These are phyloP conservation scores for Pueraria montana DNA, from an alignment of 306 rosid genomes.

Conservation along the genomic window DNA sequence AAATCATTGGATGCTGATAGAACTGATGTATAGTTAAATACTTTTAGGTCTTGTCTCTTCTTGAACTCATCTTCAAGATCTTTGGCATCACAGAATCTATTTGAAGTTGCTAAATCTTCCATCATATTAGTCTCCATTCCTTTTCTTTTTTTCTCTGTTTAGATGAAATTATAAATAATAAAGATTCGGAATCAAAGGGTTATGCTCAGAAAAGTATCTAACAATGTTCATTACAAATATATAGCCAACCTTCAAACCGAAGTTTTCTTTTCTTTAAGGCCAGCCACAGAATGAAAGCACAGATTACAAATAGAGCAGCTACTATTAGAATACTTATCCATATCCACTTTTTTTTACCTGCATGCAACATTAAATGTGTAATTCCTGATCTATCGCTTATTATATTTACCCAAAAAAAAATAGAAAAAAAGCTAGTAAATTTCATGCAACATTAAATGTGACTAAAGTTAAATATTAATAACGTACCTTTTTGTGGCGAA, in stretches of 20 bases:
- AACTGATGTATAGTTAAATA: neutral
- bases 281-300: neutral
- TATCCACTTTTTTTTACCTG: neutral
- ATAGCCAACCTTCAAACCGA: neutral
- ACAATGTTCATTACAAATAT: neutral
- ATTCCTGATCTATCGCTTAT: too few species aligned
- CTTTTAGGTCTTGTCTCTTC: neutral
- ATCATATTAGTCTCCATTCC: neutral
- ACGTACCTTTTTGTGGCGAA: too few species aligned
- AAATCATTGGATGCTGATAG: neutral
- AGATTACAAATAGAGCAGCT: neutral
- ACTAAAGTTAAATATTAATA: too few species aligned
- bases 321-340: neutral
- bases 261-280: conserved; percentile 6
- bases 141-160: neutral
- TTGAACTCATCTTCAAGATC: neutral
- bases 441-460: neutral
- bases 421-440: too few species aligned
- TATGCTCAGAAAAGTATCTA: neutral
- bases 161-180: neutral
- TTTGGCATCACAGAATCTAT: neutral
- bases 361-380: neutral
- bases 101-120: neutral
- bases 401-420: too few species aligned
- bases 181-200: neutral